phyloP scores from a whole-genome alignment of 1,139 yeast genomes.

The Lodderomyces orthopsilosis region DNA sequence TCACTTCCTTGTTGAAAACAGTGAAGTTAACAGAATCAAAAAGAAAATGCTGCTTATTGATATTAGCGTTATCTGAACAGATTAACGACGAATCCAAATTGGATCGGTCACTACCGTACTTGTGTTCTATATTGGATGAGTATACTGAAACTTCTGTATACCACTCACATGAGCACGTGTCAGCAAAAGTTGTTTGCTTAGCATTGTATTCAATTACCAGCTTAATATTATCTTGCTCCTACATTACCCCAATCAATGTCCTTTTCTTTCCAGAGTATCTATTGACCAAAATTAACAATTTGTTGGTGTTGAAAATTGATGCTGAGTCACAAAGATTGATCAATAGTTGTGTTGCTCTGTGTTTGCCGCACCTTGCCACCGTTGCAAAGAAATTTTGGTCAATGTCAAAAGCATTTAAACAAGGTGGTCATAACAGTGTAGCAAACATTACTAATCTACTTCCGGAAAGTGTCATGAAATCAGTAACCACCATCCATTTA shows the following conservation, averaged over 20 bases:
- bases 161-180: conserved; percentile 10
- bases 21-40: conserved; percentile 62
- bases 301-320: conserved; percentile 26
- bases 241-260: conserved; percentile 71
- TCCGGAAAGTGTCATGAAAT: conserved; percentile 11
- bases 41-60: conserved; percentile 70
- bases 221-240: conserved; percentile 60
- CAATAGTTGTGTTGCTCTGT: conserved; percentile 51
- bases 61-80: conserved; percentile 73
- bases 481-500: conserved; percentile 16
- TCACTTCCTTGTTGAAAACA: conserved; percentile 65
- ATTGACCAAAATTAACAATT: conserved; percentile 60
- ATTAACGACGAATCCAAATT: conserved; percentile 80
- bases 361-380: conserved; percentile 67
- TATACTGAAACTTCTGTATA: conserved; percentile 25
- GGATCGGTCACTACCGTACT: conserved; percentile 81
- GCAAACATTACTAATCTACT: conserved; percentile 9
- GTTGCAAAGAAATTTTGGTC: conserved; percentile 64
- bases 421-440: conserved; percentile 19
- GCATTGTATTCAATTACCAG: conserved; percentile 62
- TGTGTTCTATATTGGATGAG: conserved; percentile 50
- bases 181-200: conserved; percentile 53
- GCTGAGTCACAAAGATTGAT: conserved; percentile 19
- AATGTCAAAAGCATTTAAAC: conserved; percentile 56
- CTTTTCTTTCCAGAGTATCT: conserved; percentile 78